Percentiles rank a stretch among this genome's conserved stretches.
Conservation (phyloP, 2,329 filamentous ascomycete species). For the Calycina marina region DNA sequence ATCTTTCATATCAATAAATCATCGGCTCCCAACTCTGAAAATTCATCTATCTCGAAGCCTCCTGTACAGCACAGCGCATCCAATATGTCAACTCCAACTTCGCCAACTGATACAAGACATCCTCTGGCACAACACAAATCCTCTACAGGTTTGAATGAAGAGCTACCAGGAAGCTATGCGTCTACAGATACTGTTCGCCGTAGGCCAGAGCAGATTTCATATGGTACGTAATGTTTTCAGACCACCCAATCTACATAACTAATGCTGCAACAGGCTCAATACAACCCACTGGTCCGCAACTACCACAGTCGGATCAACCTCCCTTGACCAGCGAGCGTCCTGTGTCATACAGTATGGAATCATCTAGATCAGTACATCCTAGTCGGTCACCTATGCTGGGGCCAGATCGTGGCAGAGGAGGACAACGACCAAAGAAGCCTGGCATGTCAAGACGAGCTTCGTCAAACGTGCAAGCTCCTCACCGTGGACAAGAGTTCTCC, state of each 20-base stretch:
- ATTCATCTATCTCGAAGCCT: slow-evolving; percentile 7
- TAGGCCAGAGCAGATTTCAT: slow-evolving; percentile 33
- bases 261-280: slow-evolving; percentile 15
- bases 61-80: slow-evolving; percentile 9
- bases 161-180: slow-evolving; percentile 38
- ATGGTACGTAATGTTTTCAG: slow-evolving; percentile 32
- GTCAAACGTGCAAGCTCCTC: slow-evolving; percentile 53
- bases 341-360: slow-evolving; percentile 17
- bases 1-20: no score
- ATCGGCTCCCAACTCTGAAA: slow-evolving; percentile 13
- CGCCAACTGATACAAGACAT: slow-evolving; percentile 36
- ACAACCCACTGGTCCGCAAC: slow-evolving; percentile 5
- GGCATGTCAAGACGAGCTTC: slow-evolving; percentile 58
- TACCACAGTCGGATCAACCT: slow-evolving; percentile 3
- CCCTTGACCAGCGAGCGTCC: slow-evolving; percentile 13
- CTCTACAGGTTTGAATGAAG: slow-evolving; percentile 26
- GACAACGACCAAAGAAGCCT: slow-evolving; percentile 41
- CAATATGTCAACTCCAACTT: slow-evolving; percentile 23
- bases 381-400: slow-evolving; percentile 20
- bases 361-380: slow-evolving; percentile 17
- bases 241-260: slow-evolving; percentile 1
- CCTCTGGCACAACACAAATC: slow-evolving; percentile 20
- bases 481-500: slow-evolving; percentile 77
- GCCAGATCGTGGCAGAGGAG: slow-evolving; percentile 21
- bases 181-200: slow-evolving; percentile 45